Evolutionary conservation across 1,284 basidiomycete genomes (phyloP).

Genomic region (Melampsora abietis-canadensis): DNA sequence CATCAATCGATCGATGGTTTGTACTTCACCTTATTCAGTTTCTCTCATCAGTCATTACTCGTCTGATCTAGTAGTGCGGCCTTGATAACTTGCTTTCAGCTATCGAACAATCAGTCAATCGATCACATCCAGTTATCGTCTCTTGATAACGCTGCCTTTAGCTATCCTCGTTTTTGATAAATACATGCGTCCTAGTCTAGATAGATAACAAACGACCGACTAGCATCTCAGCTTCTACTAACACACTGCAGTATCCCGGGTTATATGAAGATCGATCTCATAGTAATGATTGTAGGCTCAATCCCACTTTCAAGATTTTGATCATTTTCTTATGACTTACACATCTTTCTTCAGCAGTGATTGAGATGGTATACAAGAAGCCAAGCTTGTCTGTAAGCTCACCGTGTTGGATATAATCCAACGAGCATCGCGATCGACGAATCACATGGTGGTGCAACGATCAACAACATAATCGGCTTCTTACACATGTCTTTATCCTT

Average conservation of each 20-base stretch:
- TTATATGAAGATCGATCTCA: conserved; percentile 99
- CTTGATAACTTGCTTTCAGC: conserved; percentile 96
- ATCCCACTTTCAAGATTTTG: conserved; percentile 98
- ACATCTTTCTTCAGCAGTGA: conserved; percentile 91
- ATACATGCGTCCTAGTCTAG: conserved; percentile 75
- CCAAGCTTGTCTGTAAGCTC: conserved; percentile 82
- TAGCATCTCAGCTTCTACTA: conserved; percentile 92
- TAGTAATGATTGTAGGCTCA: conserved; percentile 92
- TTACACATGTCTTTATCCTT: conserved; percentile 91
- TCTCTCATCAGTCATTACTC: conserved; percentile 83
- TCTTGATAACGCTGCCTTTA: conserved; percentile 97
- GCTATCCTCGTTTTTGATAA: conserved; percentile 89
- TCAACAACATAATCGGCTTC: too few relatives aligned
- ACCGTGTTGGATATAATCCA: conserved; percentile 99
- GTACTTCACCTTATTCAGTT: conserved; percentile 86
- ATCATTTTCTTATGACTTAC: conserved; percentile 99
- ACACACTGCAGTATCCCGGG: conserved; percentile 88
- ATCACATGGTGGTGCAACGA: conserved; percentile 80
- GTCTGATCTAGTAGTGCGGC: conserved; percentile 87
- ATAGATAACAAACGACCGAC: conserved; percentile 79
- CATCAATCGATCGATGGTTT: too few relatives aligned
- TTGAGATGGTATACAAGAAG: conserved; percentile 58
- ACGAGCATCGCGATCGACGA: conserved; percentile 93
- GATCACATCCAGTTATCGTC: conserved; percentile 95
- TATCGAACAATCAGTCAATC: conserved; percentile 87